phyloP scores from a whole-genome alignment of 257 asterid genomes.

The Anisodus acutangulus region DNA sequence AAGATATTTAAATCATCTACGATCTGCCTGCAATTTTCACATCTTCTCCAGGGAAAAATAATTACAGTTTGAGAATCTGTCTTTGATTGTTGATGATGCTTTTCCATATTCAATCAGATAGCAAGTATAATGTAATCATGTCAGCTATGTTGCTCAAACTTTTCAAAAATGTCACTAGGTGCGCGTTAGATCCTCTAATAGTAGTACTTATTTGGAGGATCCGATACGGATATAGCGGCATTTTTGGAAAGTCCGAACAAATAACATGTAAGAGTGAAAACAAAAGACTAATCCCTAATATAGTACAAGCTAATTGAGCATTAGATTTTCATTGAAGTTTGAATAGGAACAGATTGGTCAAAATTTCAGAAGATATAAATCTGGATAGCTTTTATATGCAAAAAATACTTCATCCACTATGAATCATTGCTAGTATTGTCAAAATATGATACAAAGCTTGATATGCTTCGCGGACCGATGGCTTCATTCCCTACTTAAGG shows the following conservation, averaged over 20 bases:
- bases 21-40: neutral
- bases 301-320: neutral
- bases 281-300: neutral
- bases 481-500: conserved; percentile 68
- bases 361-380: conserved; percentile 31
- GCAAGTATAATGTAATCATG: neutral
- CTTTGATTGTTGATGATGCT: neutral
- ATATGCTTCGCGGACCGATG: conserved; percentile 65
- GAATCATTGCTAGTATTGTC: conserved; percentile 40
- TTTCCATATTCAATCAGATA: neutral
- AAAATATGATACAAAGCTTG: conserved; percentile 46
- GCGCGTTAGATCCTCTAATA: neutral
- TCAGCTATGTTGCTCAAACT: neutral
- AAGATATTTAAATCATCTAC: neutral
- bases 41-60: neutral
- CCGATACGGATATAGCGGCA: rapidly evolving
- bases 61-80: neutral
- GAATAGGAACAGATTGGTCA: neutral
- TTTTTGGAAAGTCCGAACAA: neutral
- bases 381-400: conserved; percentile 31
- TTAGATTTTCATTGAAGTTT: neutral
- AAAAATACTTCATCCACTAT: conserved; percentile 36
- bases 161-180: no score
- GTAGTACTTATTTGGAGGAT: neutral
- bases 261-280: neutral